These are phyloP conservation scores for Aspergillus viridinutans DNA, from an alignment of 2,329 filamentous ascomycete genomes.

Conservation along the genomic window DNA sequence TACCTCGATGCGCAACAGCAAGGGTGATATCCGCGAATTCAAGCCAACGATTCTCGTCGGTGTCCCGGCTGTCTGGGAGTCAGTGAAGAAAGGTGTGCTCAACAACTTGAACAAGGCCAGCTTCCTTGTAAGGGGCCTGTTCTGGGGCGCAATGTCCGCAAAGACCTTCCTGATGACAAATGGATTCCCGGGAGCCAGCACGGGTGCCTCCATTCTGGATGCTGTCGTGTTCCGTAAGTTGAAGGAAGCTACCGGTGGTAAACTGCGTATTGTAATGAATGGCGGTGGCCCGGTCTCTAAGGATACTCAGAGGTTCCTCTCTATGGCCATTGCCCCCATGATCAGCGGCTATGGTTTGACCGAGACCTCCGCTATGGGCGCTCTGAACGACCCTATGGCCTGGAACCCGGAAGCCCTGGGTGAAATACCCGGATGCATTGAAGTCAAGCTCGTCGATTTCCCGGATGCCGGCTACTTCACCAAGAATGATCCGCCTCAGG, in stretches of 20 bases:
- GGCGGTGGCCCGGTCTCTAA: slow-evolving; percentile 87
- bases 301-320: slow-evolving; percentile 86
- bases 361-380: slow-evolving; percentile 71
- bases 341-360: slow-evolving; percentile 90
- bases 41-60: slow-evolving; percentile 85
- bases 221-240: slow-evolving; percentile 86
- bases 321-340: slow-evolving; percentile 90
- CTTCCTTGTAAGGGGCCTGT: slow-evolving; percentile 69
- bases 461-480: slow-evolving; percentile 81
- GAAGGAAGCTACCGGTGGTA: slow-evolving; percentile 82
- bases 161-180: slow-evolving; percentile 57
- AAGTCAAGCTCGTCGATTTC: slow-evolving; percentile 89
- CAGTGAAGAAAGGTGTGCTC: slow-evolving; percentile 90
- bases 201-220: slow-evolving; percentile 67
- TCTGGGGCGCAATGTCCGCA: slow-evolving; percentile 63
- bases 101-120: slow-evolving; percentile 69
- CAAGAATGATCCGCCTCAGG: slow-evolving; percentile 73
- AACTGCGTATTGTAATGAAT: slow-evolving; percentile 85
- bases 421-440: slow-evolving; percentile 69
- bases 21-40: slow-evolving; percentile 90
- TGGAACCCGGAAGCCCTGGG: slow-evolving; percentile 77
- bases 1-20: slow-evolving; percentile 78
- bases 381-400: slow-evolving; percentile 66
- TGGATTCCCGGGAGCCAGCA: slow-evolving; percentile 45
- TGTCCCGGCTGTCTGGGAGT: slow-evolving; percentile 96